Conservation (phyloP, 2,329 filamentous ascomycete genomes). For the Cladophialophora psammophila region DNA sequence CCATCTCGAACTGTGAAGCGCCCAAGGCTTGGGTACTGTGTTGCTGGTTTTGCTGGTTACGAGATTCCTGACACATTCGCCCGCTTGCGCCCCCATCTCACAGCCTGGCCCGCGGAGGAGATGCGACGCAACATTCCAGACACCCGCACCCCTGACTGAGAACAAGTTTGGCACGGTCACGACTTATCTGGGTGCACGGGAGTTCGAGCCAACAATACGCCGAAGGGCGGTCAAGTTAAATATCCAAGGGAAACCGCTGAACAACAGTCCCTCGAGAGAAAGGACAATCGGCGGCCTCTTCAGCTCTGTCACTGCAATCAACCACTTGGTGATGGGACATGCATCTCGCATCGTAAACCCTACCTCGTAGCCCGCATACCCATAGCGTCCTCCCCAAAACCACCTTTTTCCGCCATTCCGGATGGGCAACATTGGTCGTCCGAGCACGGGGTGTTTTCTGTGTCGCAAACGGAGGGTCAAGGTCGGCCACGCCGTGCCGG, state of each 20-base stretch:
- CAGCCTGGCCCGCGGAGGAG: constrained; percentile 18
- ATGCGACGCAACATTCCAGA: constrained; percentile 24
- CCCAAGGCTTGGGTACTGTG: constrained; percentile 13
- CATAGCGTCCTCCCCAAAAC: constrained; percentile 2
- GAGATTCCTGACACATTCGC: constrained; percentile 4
- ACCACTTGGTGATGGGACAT: constrained; percentile 14
- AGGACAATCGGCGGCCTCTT: background rate
- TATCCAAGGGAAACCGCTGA: constrained; percentile 12
- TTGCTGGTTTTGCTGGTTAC: constrained; percentile 9
- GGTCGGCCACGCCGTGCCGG: constrained; percentile 19
- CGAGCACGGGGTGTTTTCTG: constrained; percentile 33
- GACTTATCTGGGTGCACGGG: constrained; percentile 18
- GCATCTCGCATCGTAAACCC: constrained; percentile 30
- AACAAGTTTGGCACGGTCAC: constrained; percentile 16
- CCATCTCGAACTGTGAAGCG: constrained; percentile 2
- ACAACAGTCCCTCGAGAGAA: constrained; percentile 4
- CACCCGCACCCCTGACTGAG: constrained; percentile 16
- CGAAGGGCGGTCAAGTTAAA: constrained; percentile 14
- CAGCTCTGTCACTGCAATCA: background rate
- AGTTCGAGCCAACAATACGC: constrained; percentile 13
- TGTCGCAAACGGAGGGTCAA: constrained; percentile 35
- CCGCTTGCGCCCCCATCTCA: constrained; percentile 18
- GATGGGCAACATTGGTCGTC: constrained; percentile 36
- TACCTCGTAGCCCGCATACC: background rate
- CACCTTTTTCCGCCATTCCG: background rate